Percentiles rank a stretch among this genome's conserved stretches.
Conservation (phyloP, 1,284 basidiomycete species). For the Ustilago cynodontis region DNA sequence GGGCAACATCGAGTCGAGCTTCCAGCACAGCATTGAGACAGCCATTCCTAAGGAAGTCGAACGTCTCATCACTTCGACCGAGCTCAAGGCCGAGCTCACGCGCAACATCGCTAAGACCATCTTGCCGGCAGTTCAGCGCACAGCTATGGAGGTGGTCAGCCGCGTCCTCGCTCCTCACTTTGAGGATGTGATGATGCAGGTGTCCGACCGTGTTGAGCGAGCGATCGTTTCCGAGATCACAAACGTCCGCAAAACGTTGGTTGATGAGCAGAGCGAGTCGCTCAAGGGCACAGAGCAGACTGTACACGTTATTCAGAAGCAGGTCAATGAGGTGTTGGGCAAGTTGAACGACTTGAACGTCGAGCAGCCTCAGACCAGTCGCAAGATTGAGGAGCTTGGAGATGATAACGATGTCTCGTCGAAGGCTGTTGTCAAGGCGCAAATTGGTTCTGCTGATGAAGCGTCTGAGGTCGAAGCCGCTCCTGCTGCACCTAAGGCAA, state of each 20-base stretch:
- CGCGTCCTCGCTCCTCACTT: slow-evolving; percentile 54
- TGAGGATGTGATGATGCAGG: slow-evolving; percentile 44
- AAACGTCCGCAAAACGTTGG: slow-evolving; percentile 44
- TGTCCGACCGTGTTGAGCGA: slow-evolving; percentile 27
- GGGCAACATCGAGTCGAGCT: slow-evolving; percentile 12
- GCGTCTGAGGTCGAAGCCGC: slow-evolving; percentile 9
- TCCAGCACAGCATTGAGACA: slow-evolving; percentile 25
- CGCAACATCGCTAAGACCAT: slow-evolving; percentile 45
- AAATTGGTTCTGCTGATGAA: slow-evolving; percentile 4
- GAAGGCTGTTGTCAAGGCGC: neutral
- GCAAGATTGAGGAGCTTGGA: slow-evolving; percentile 1
- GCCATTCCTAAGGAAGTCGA: slow-evolving; percentile 44
- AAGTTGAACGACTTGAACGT: slow-evolving; percentile 17
- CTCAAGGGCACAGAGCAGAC: slow-evolving; percentile 26
- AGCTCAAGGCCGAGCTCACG: slow-evolving; percentile 41
- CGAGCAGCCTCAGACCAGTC: slow-evolving; percentile 2
- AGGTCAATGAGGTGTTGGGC: slow-evolving; percentile 14
- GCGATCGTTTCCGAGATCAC: slow-evolving; percentile 49
- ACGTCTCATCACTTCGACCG: slow-evolving; percentile 36
- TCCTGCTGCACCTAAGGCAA: neutral
- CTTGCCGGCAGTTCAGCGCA: slow-evolving; percentile 51
- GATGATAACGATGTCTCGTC: neutral
- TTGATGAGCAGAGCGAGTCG: slow-evolving; percentile 39
- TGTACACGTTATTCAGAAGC: slow-evolving; percentile 15
- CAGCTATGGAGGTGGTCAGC: slow-evolving; percentile 51